Percentiles rank a stretch among this genome's conserved stretches.
These are phyloP conservation scores for Mentha longifolia DNA, from an alignment of 257 asterid species.

Conservation along the genomic window DNA sequence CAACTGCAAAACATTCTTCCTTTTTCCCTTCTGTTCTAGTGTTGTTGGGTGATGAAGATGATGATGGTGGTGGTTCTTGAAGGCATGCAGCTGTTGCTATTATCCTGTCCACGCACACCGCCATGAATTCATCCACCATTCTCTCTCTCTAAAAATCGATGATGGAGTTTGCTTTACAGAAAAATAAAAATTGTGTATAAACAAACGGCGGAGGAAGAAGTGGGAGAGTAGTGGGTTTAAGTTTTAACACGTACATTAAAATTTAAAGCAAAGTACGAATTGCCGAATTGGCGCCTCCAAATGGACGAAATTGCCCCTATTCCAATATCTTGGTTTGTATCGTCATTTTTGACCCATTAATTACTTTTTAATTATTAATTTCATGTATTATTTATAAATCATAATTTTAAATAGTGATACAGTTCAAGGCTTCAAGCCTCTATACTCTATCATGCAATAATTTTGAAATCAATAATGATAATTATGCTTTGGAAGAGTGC, in stretches of 20 bases:
- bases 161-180: slow-evolving; percentile 8
- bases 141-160: slow-evolving; percentile 12
- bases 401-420: too few species aligned
- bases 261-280: too few species aligned
- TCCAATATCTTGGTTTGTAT: too few species aligned
- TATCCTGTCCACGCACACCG: slow-evolving; percentile 45
- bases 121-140: slow-evolving; percentile 70
- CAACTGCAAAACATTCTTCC: slow-evolving; percentile 1
- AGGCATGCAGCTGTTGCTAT: slow-evolving; percentile 39
- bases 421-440: too few species aligned
- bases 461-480: too few species aligned
- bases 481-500: too few species aligned
- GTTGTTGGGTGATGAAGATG: slow-evolving; percentile 1
- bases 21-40: neutral
- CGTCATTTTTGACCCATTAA: too few species aligned
- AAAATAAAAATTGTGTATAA: neutral
- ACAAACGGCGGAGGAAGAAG: neutral
- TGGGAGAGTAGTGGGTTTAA: too few species aligned
- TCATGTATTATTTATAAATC: too few species aligned
- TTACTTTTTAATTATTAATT: too few species aligned
- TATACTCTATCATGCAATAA: too few species aligned
- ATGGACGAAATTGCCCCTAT: neutral
- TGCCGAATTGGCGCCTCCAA: neutral
- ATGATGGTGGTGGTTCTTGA: slow-evolving; percentile 29
- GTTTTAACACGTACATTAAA: too few species aligned